phyloP scores from a whole-genome alignment of 1,139 yeast species.

The Blastobotrys proliferans region DNA sequence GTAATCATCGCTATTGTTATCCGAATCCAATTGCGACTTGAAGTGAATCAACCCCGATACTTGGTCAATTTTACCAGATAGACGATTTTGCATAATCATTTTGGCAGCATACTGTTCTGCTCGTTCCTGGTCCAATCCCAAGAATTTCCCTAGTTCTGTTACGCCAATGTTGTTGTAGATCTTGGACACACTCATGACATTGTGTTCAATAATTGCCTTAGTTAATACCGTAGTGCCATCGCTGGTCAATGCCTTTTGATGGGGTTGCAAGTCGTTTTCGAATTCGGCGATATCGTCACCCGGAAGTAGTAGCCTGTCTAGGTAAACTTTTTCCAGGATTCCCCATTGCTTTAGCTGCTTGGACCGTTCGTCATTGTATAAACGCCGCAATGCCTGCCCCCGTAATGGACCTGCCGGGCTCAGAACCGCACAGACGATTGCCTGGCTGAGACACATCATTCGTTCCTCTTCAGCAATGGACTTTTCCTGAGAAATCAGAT shows the following conservation, averaged over 20 bases:
- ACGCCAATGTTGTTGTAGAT: conserved; percentile 33
- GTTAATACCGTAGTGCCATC: conserved; percentile 34
- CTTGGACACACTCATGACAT: conserved; percentile 34
- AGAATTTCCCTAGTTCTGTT: conserved; percentile 28
- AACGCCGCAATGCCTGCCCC: conserved; percentile 29
- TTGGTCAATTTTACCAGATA: conserved; percentile 36
- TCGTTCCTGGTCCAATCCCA: conserved; percentile 28
- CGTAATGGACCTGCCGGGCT: conserved; percentile 38
- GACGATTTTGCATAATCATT: conserved; percentile 35
- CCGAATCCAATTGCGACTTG: conserved; percentile 15
- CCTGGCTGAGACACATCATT: conserved; percentile 31
- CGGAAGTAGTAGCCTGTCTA: conserved; percentile 30
- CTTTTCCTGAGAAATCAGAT: conserved; percentile 30
- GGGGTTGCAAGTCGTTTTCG: conserved; percentile 26
- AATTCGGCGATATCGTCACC: conserved; percentile 30
- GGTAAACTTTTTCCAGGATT: conserved; percentile 31
- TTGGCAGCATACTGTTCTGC: conserved; percentile 34
- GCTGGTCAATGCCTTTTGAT: conserved; percentile 28
- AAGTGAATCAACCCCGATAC: conserved; percentile 32
- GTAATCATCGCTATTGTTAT: conserved; percentile 12
- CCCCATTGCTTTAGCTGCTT: conserved; percentile 23
- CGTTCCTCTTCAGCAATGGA: conserved; percentile 31
- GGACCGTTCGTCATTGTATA: conserved; percentile 34
- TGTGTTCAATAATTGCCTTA: conserved; percentile 36
- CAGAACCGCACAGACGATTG: conserved; percentile 32